Conservation (phyloP, 106 monocot species). For the Phalaenopsis equestris region DNA sequence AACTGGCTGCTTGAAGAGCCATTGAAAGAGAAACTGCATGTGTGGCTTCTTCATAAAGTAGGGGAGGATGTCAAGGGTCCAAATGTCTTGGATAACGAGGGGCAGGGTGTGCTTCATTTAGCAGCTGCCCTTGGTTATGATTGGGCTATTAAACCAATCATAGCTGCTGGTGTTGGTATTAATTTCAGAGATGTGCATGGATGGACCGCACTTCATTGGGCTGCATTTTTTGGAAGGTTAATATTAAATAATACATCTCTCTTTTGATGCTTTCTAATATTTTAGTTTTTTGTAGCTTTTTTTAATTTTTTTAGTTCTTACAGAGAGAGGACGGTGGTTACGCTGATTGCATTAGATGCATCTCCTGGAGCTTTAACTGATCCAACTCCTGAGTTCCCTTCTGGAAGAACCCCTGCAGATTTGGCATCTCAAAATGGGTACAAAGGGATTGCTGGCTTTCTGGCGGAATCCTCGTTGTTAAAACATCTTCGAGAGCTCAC, state of each 20-base stretch:
- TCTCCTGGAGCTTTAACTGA: constrained; percentile 69
- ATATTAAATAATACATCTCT: neutral
- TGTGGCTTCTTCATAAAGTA: constrained; percentile 70
- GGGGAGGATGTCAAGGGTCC: constrained; percentile 74
- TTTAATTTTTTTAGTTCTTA: constrained; percentile 7
- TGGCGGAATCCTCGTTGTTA: constrained; percentile 73
- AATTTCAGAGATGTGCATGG: constrained; percentile 85
- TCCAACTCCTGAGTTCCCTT: constrained; percentile 64
- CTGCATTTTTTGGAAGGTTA: constrained; percentile 79
- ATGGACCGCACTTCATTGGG: constrained; percentile 98
- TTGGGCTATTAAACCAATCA: constrained; percentile 74
- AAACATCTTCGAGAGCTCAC: constrained; percentile 63
- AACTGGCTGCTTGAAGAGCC: constrained; percentile 29
- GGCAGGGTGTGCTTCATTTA: constrained; percentile 82
- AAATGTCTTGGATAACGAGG: constrained; percentile 58
- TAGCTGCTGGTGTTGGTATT: constrained; percentile 64
- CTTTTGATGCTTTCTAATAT: neutral
- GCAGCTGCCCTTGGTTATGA: constrained; percentile 87
- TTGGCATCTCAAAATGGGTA: constrained; percentile 84
- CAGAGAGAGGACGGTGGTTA: constrained; percentile 67
- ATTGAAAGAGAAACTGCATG: constrained; percentile 64
- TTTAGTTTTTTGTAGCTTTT: neutral
- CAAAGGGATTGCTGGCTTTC: constrained; percentile 94
- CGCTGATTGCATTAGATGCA: constrained; percentile 56
- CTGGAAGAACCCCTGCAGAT: constrained; percentile 93